These are phyloP conservation scores for Chlamydomonas incerta DNA, from an alignment of 139 green algal genomes.

Conservation along the genomic window DNA sequence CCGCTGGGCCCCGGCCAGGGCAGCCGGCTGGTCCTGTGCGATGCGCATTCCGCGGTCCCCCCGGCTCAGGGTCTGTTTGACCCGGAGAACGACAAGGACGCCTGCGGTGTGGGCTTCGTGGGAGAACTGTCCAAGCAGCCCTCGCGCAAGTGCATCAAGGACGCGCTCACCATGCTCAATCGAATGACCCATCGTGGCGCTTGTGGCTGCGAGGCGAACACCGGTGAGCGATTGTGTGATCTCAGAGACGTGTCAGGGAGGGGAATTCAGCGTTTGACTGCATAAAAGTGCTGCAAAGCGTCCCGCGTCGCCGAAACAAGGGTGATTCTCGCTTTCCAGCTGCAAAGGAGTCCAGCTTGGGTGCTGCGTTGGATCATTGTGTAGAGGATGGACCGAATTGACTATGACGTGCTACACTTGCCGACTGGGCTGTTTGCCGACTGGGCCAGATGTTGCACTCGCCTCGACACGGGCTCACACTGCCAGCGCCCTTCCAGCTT, in stretches of 20 bases:
- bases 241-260: neutral
- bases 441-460: too few species aligned
- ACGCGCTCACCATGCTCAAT: slow-evolving; percentile 92
- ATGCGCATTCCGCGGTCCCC: slow-evolving; percentile 47
- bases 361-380: too few species aligned
- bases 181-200: slow-evolving; percentile 91
- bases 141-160: slow-evolving; percentile 77
- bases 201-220: slow-evolving; percentile 96
- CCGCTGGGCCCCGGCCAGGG: slow-evolving; percentile 16
- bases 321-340: too few species aligned
- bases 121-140: slow-evolving; percentile 87
- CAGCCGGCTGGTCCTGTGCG: slow-evolving; percentile 40
- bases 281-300: too few species aligned
- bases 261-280: too few species aligned
- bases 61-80: slow-evolving; percentile 57
- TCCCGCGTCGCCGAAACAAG: too few species aligned
- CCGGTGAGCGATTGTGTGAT: slow-evolving; percentile 57
- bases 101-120: slow-evolving; percentile 94
- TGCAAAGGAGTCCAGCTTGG: too few species aligned
- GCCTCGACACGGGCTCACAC: too few species aligned
- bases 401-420: too few species aligned
- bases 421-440: too few species aligned
- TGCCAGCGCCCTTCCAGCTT: too few species aligned
- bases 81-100: slow-evolving; percentile 82
- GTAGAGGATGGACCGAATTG: too few species aligned